Evolutionary conservation across 2,329 filamentous ascomycete genomes (phyloP).

Genomic region (Sarocladium oryzae): DNA sequence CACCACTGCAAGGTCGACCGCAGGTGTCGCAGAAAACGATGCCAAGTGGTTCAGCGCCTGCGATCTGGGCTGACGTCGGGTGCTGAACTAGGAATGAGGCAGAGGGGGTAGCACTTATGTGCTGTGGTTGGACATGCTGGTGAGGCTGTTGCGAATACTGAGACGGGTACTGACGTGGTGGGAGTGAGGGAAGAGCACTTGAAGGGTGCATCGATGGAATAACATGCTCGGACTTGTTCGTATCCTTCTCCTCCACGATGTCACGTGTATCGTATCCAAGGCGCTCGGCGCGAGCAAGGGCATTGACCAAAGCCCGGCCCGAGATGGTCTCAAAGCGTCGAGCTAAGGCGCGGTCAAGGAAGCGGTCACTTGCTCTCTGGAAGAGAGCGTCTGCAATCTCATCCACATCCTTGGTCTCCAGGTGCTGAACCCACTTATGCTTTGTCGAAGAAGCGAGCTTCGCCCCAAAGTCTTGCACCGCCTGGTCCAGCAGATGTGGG

Average conservation of each 20-base stretch:
- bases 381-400: slow-evolving; percentile 37
- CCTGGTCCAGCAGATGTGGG: slow-evolving; percentile 27
- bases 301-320: slow-evolving; percentile 48
- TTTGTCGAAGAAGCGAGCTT: slow-evolving; percentile 35
- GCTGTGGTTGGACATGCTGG: background rate
- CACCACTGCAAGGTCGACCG: slow-evolving; percentile 27
- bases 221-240: slow-evolving; percentile 26
- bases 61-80: background rate
- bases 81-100: background rate
- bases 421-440: slow-evolving; percentile 33
- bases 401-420: slow-evolving; percentile 37
- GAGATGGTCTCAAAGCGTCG: slow-evolving; percentile 46
- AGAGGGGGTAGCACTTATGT: background rate
- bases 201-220: slow-evolving; percentile 23
- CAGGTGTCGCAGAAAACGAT: slow-evolving; percentile 24
- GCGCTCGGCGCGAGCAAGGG: slow-evolving; percentile 49
- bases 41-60: background rate
- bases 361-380: slow-evolving; percentile 37
- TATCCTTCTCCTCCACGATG: slow-evolving; percentile 35
- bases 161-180: background rate
- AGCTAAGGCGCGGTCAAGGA: slow-evolving; percentile 48
- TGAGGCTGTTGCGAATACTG: background rate
- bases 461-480: slow-evolving; percentile 39
- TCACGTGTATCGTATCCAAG: slow-evolving; percentile 49
- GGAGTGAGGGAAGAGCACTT: background rate